Evolutionary conservation across 805 yeast genomes (phyloP), one percentile per base, ranked within the genome.

Genomic region (Hanseniaspora valbyensis): DNA sequence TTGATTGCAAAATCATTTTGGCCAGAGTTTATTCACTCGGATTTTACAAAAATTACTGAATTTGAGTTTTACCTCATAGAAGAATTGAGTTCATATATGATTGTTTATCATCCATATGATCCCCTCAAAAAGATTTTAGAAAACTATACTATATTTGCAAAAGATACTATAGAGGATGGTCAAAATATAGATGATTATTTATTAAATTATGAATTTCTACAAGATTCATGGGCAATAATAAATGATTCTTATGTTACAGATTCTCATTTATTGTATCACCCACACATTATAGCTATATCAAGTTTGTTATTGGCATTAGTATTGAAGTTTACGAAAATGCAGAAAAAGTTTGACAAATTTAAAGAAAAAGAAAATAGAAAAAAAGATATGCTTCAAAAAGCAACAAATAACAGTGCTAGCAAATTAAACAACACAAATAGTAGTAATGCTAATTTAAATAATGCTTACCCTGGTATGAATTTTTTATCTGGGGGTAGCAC

Each of bases 1-100:
- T 73, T 80, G 18, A 97, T 90, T 61, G 92, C 96, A 1, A 68
- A 95, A 49, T 81, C 81, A 34, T 67, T 87, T 36, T 90, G 97
- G 97, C 96, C 97, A 0, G 96, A 89, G 59, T 86, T 80, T 59
- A 81, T 90, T 33, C 95, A 96, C 0, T 87, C 83, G 53, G 97
- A 90, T 62, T 77, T 88, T 16, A 82, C 95, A 26, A 86, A 85
- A 59, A 71, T 92, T 14, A 96, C 97, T 0, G 97, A 92, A 62
- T 85, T 94, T 66, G 98, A 92, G 66, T 92, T 92, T 62, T 92
- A 90, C 61, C 64, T 92, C 40, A 80, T 92, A 18, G 96, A 88
- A 59, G 97, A 89, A 63, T 71, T 92, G 66, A 78, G 83, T 59
- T 72, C 83, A 65, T 81, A 72, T 59, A 59, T 84, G 54, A 70